Evolutionary conservation across 257 asterid species (phyloP).

Genomic region (Verbascum thapsus): DNA sequence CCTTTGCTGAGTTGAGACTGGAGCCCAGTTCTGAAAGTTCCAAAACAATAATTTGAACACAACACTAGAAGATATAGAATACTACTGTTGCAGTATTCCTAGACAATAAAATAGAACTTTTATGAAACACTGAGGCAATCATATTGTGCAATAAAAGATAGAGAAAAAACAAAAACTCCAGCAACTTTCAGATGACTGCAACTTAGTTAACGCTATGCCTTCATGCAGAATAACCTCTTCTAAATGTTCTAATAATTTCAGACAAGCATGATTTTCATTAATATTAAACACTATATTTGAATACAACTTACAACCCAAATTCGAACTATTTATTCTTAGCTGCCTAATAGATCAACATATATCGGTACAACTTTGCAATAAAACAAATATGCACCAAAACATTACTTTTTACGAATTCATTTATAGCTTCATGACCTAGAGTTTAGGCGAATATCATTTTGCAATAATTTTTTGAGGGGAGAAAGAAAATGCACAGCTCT

Average conservation of each 20-base stretch:
- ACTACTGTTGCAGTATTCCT: neutral
- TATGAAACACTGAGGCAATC: neutral
- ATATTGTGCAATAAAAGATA: constrained; percentile 24
- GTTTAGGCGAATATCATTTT: constrained; percentile 1
- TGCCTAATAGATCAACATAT: constrained; percentile 11
- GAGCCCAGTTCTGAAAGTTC: constrained; percentile 65
- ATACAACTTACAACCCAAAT: constrained; percentile 5
- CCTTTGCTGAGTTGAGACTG: constrained; percentile 92
- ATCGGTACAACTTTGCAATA: neutral
- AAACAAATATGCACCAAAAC: constrained; percentile 17
- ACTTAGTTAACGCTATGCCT: constrained; percentile 1
- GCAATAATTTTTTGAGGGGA: neutral
- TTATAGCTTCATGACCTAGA: constrained; percentile 6
- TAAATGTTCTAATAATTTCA: constrained; percentile 17
- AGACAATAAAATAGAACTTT: neutral
- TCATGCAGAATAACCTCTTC: neutral
- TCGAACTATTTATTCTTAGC: constrained; percentile 8
- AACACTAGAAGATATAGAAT: constrained; percentile 22
- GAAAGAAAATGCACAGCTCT: too few species aligned
- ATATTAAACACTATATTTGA: constrained; percentile 14
- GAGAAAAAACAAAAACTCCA: constrained; percentile 11
- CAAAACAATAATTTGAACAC: constrained; percentile 31
- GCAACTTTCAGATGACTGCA: constrained; percentile 1
- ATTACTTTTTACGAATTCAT: neutral
- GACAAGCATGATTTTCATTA: constrained; percentile 11